Conservation (phyloP, 2,329 filamentous ascomycete genomes). For the Penicillium glabrum region DNA sequence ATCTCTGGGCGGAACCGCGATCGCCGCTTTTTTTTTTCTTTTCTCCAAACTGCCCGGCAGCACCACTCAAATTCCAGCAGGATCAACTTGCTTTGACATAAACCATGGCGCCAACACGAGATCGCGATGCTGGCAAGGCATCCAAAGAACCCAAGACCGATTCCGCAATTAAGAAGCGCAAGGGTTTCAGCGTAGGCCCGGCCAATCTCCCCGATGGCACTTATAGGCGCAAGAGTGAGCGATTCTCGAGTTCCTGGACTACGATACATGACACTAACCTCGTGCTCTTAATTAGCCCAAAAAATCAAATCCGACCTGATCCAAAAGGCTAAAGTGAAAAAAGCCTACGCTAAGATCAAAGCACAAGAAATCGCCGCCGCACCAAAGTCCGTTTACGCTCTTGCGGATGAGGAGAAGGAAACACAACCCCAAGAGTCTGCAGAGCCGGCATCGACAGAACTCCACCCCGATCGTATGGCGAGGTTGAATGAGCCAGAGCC, state of each 20-base stretch:
- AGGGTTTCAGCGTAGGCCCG: conserved; percentile 83
- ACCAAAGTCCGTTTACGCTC: conserved; percentile 35
- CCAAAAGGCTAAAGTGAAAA: conserved; percentile 89
- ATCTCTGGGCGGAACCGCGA: conserved; percentile 12
- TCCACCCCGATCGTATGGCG: conserved; percentile 62
- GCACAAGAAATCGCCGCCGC: conserved; percentile 52
- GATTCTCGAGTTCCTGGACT: not conserved
- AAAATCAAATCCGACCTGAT: conserved; percentile 90
- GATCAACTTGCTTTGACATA: not conserved
- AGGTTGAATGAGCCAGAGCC: conserved; percentile 52
- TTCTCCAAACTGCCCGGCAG: not conserved
- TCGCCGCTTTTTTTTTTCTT: conserved; percentile 20
- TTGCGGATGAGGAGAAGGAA: conserved; percentile 24
- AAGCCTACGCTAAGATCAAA: conserved; percentile 86
- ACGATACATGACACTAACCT: not conserved
- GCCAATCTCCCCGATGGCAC: conserved; percentile 88
- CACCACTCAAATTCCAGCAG: conserved; percentile 1
- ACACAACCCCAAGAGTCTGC: conserved; percentile 15
- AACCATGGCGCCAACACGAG: conserved; percentile 61
- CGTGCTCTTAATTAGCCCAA: conserved; percentile 56
- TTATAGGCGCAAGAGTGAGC: conserved; percentile 73
- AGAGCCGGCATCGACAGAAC: conserved; percentile 47
- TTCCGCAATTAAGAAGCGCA: conserved; percentile 53
- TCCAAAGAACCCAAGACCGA: conserved; percentile 27
- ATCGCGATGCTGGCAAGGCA: conserved; percentile 47